Evolutionary conservation across 345 rosid genomes (phyloP), one percentile per base, ranked within the genome.

Genomic region (thale cress (Arabidopsis thaliana)): DNA sequence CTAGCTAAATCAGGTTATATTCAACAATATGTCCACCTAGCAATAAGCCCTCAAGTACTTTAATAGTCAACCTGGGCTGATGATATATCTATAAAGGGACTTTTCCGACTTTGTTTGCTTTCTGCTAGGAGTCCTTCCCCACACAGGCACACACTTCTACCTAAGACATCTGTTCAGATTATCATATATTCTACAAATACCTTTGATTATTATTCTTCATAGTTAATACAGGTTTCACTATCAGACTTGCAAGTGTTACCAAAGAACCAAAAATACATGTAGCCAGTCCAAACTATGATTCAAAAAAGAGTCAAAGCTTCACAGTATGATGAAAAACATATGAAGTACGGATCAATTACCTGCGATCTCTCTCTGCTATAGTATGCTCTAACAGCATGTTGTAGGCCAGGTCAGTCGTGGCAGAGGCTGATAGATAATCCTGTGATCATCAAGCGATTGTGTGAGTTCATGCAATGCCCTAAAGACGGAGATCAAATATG

Each of bases 361-460:
- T 95, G 80, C 97, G 97, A 74, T 95, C 99, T 81, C 94, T 95
- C 81, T 95, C 99, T 36, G 97, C 89, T 73, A 87, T 83, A 34
- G 99, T 87, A 82, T 93, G 98, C 69, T 92, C 99, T 73, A 95
- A 83, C 75, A 95, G 83, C 69, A 91, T 90, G 85, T 81, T 62
- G 73, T 89, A 95, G 9, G 99, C 89, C 79, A 88, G 78, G 84
- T 95, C 98, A 70, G 84, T 91, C 37, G 99, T 95, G 50, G 85
- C 71, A 59, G 94, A 79, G 57, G 84, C 71, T 56, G 98, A 96
- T 59, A 95, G 78, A 86, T 95, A 95, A 67, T 95, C 98, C 99
- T 95, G 87, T 77, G 60, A 81, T 41, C 83, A 81, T 76, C 70
- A 46, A 61, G 41, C 2, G 33, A 67, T 28, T 42, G 55, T 45